Percentiles rank a stretch among this genome's conserved stretches.
Evolutionary conservation across 2,329 filamentous ascomycete genomes (phyloP).

Genomic region (Scytalidium lignicola): DNA sequence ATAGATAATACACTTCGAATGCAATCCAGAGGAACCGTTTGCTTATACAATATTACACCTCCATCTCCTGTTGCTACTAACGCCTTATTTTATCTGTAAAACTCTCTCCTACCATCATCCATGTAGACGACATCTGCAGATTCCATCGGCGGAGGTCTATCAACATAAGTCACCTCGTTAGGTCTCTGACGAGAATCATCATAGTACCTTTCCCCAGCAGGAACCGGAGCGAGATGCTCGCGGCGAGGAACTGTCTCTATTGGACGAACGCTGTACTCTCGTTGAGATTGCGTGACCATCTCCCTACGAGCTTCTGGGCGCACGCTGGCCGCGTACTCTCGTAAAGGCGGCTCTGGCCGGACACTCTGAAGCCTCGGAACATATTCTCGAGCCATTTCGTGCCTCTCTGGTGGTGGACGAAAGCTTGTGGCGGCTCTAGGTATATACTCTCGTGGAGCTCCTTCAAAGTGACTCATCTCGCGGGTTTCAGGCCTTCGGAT

Average conservation of each 20-base stretch:
- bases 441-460: slow-evolving; percentile 46
- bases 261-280: slow-evolving; percentile 26
- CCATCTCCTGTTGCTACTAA: background rate
- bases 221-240: slow-evolving; percentile 11
- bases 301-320: slow-evolving; percentile 25
- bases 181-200: slow-evolving; percentile 14
- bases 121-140: slow-evolving; percentile 25
- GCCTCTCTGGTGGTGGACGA: slow-evolving; percentile 43
- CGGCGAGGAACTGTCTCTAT: slow-evolving; percentile 17
- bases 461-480: slow-evolving; percentile 34
- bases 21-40: background rate
- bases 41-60: background rate
- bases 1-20: too few species aligned
- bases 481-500: slow-evolving; percentile 31
- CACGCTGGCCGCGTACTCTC: slow-evolving; percentile 34
- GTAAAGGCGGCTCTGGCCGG: slow-evolving; percentile 34
- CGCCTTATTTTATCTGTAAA: slow-evolving; percentile 22
- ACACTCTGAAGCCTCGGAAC: slow-evolving; percentile 37
- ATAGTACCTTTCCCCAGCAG: slow-evolving; percentile 22
- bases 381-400: slow-evolving; percentile 38
- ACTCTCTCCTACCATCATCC: slow-evolving; percentile 23
- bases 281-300: slow-evolving; percentile 17
- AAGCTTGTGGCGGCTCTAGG: slow-evolving; percentile 42
- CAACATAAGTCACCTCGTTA: slow-evolving; percentile 22
- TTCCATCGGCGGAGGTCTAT: slow-evolving; percentile 23